These are phyloP conservation scores for Papiliotrema flavescens DNA, from an alignment of 1,284 basidiomycete species.

Conservation along the genomic window DNA sequence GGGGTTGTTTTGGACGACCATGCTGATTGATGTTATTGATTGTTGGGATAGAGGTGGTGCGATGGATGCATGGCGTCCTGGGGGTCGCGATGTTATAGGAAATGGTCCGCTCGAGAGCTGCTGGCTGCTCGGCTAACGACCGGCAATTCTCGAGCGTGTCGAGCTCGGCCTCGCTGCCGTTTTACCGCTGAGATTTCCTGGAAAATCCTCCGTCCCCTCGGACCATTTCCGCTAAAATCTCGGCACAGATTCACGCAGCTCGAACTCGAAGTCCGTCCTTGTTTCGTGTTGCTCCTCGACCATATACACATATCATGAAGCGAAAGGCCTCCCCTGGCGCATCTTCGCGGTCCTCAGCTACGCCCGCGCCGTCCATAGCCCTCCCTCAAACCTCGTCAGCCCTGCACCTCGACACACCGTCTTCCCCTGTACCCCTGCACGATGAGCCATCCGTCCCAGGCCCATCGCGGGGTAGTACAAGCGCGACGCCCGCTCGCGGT, in stretches of 20 bases:
- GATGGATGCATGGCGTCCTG: not conserved
- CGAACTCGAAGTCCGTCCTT: too few relatives aligned
- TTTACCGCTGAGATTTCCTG: too few relatives aligned
- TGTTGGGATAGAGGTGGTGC: too few relatives aligned
- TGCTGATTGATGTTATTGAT: not conserved
- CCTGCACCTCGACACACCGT: not conserved
- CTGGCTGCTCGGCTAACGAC: too few relatives aligned
- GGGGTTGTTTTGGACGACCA: constrained; percentile 33
- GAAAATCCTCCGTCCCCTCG: too few relatives aligned
- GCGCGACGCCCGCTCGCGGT: constrained; percentile 19
- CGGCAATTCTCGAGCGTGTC: too few relatives aligned
- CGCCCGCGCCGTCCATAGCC: constrained; percentile 13
- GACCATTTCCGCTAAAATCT: too few relatives aligned
- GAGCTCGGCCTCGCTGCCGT: not conserved
- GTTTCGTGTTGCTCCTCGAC: not conserved
- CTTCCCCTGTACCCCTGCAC: constrained; percentile 2
- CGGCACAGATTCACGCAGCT: too few relatives aligned
- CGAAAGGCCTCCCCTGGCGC: constrained; percentile 11
- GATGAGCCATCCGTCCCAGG: constrained; percentile 2
- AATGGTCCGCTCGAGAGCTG: too few relatives aligned
- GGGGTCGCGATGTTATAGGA: not conserved
- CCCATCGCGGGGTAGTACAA: constrained; percentile 12
- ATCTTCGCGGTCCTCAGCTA: constrained; percentile 16
- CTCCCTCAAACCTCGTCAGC: not conserved
- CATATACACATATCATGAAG: not conserved